Conservation (phyloP, 495 filamentous ascomycete genomes). For the Podospora didyma region DNA sequence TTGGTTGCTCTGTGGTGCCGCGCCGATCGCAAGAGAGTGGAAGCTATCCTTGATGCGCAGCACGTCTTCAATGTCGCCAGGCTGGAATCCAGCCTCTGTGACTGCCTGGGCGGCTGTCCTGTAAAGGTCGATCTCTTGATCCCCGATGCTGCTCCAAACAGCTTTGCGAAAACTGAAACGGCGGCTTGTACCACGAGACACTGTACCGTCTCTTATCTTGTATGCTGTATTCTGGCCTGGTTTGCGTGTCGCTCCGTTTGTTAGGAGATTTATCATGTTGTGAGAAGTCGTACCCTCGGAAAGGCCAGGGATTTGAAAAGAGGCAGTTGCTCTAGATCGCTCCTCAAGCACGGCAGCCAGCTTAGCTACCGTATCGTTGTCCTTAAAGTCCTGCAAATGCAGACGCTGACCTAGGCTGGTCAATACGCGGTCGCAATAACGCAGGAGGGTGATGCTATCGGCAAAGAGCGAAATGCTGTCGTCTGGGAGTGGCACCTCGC, state of each 20-base stretch:
- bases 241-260: too few relatives aligned
- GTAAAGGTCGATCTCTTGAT: background rate
- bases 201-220: too few relatives aligned
- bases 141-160: background rate
- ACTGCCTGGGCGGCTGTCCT: background rate
- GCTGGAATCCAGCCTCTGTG: background rate
- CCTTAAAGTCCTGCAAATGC: constrained; percentile 13
- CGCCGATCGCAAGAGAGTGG: too few relatives aligned
- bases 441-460: constrained; percentile 21
- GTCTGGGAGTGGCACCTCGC: constrained; percentile 4
- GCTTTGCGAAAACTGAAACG: too few relatives aligned
- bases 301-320: background rate
- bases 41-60: constrained; percentile 15
- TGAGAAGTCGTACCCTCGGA: too few relatives aligned
- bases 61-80: constrained; percentile 4
- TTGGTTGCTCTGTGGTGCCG: too few relatives aligned
- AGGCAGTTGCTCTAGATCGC: background rate
- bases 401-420: constrained; percentile 5
- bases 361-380: constrained; percentile 7
- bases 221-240: too few relatives aligned
- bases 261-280: too few relatives aligned
- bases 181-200: too few relatives aligned
- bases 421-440: constrained; percentile 18
- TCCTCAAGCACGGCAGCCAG: constrained; percentile 9
- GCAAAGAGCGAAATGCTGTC: constrained; percentile 10